A percentile compares a stretch with the other conserved stretches of the same genome.
Conservation (phyloP, 2,329 filamentous ascomycete genomes). For the Colletotrichum somersetense region DNA sequence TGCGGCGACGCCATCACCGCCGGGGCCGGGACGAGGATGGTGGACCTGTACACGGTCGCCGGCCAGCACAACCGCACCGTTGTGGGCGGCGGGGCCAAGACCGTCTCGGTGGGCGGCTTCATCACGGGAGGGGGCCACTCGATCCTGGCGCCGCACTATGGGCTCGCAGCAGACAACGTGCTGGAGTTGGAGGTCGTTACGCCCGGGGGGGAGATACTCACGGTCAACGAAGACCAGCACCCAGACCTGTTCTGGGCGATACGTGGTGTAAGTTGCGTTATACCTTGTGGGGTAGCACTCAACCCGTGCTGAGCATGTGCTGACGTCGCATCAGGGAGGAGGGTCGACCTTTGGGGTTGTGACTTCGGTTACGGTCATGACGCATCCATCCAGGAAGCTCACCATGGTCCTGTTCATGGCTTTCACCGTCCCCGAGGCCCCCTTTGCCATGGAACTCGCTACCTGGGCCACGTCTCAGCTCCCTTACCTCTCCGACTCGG, state of each 20-base stretch:
- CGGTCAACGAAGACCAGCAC: slow-evolving; percentile 65
- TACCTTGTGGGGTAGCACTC: neutral
- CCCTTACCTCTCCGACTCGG: slow-evolving; percentile 62
- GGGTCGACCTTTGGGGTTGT: slow-evolving; percentile 73
- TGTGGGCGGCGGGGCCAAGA: slow-evolving; percentile 67
- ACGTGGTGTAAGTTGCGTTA: slow-evolving; percentile 59
- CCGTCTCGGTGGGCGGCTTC: slow-evolving; percentile 72
- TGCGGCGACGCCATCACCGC: slow-evolving; percentile 63
- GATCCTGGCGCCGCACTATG: slow-evolving; percentile 64
- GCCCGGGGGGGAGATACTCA: slow-evolving; percentile 62
- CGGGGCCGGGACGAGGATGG: slow-evolving; percentile 65
- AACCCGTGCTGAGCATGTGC: neutral
- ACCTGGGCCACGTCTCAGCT: slow-evolving; percentile 60
- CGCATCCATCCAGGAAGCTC: slow-evolving; percentile 56
- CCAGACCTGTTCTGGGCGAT: slow-evolving; percentile 75
- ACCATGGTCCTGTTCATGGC: slow-evolving; percentile 33
- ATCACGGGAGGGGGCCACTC: slow-evolving; percentile 72
- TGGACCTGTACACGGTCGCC: slow-evolving; percentile 61
- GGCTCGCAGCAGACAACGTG: slow-evolving; percentile 72
- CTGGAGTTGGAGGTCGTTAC: slow-evolving; percentile 70
- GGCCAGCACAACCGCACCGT: slow-evolving; percentile 60
- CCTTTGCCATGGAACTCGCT: slow-evolving; percentile 60
- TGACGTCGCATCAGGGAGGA: slow-evolving; percentile 57
- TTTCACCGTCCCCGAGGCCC: slow-evolving; percentile 47
- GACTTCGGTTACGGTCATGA: slow-evolving; percentile 67